A percentile compares a stretch with the other conserved stretches of the same genome.
Evolutionary conservation across 345 rosid species (phyloP).

Genomic region (Anastatica hierochuntica): DNA sequence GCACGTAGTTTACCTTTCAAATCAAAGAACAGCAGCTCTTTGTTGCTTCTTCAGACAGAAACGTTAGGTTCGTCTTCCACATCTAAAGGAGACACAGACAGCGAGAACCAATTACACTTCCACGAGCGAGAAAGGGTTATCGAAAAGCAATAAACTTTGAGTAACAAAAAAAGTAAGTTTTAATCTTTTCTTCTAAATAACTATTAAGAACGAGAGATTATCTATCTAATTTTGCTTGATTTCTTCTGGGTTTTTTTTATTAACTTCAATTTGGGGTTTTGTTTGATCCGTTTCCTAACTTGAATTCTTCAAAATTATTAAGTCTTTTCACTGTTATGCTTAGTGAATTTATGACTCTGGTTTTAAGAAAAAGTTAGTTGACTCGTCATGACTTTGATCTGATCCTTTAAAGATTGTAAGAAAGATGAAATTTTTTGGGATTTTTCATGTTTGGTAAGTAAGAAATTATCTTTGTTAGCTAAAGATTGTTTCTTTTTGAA

Average conservation of each 20-base stretch:
- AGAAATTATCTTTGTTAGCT: too few species aligned
- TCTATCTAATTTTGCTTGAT: neutral
- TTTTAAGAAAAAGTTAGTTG: neutral
- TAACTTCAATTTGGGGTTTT: neutral
- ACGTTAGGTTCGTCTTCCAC: conserved; percentile 15
- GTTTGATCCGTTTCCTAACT: too few species aligned
- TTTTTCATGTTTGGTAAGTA: too few species aligned
- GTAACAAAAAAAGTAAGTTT: neutral
- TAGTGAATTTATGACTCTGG: too few species aligned
- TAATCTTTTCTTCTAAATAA: too few species aligned
- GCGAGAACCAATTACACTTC: too few species aligned
- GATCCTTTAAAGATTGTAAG: too few species aligned
- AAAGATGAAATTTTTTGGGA: too few species aligned
- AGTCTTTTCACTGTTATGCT: neutral
- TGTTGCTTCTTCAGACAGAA: conserved; percentile 10
- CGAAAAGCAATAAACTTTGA: conserved; percentile 7
- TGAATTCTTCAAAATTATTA: neutral
- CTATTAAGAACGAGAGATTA: too few species aligned
- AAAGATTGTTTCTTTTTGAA: too few species aligned
- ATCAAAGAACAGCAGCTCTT: conserved; percentile 1
- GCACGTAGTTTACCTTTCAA: neutral
- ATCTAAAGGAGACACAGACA: conserved; percentile 1
- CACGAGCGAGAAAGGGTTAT: neutral
- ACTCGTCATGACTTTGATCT: conserved; percentile 5
- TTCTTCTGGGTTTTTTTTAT: neutral